Base-by-base conservation (phyloP, 2,329 filamentous ascomycete genomes). In the Microcyclosporella mali region DNA sequence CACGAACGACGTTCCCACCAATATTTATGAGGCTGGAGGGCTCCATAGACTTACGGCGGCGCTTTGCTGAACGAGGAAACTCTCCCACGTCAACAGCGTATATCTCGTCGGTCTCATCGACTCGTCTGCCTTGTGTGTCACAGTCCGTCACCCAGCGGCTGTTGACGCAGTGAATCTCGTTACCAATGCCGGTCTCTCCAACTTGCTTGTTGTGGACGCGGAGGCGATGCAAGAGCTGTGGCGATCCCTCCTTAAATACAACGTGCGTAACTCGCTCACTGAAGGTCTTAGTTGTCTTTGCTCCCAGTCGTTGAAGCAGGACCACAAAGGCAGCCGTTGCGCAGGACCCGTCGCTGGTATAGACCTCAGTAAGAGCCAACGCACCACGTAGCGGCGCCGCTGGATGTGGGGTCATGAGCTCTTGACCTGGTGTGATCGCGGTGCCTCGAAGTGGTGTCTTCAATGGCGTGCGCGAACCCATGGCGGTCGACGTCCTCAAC, bases 201-300 rank as follows among this genome's bases (percentile, higher is more conserved):
- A 58, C 46, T 11, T 59, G 56, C 37, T 60, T 59, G 50, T 64
- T 62, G 50, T 59, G 57, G 2, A 59, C 27, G 2, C 58, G 53
- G 7, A 66, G 55, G 16, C 55, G 53, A 37, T 63, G 58, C 9
- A 66, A 50, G 2, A 59, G 61, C 3, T 56, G 57, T 1, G 62
- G 61, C 14, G 60, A 61, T 6, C 63, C 63, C 34, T 66, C 62
- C 40, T 66, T 66, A 60, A 60, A 66, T 32, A 66, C 51, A 9
- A 66, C 57, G 32, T 66, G 63, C 2, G 62, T 65, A 15, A 65
- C 52, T 17, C 56, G 55, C n/a, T 64, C 62, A 37, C 48, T 60
- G 57, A 61, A 65, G 4, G 50, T 55, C 44, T 60, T 61, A 9
- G 59, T 62, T 0, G 61, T 63, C 40, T 56, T 59, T 3, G 63